A percentile compares a stretch with the other conserved stretches of the same genome.
Conservation (phyloP, 2,329 filamentous ascomycete genomes). For the Talaromyces verruculosus region DNA sequence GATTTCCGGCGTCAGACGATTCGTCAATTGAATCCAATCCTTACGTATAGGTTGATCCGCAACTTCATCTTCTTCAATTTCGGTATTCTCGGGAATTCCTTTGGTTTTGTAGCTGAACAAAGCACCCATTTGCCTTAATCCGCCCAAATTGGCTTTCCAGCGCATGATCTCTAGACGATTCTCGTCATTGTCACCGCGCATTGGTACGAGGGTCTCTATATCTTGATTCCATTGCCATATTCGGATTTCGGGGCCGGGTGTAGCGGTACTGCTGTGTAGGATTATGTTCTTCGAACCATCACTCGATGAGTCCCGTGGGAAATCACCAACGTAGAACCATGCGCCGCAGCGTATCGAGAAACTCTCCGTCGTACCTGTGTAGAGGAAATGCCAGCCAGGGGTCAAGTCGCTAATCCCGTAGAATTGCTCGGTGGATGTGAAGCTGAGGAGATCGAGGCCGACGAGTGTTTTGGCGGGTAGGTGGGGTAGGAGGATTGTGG, state of each 20-base stretch:
- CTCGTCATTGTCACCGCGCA: constrained; percentile 35
- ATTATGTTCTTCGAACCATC: constrained; percentile 1
- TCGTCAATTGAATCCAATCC: constrained; percentile 57
- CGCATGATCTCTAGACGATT: constrained; percentile 51
- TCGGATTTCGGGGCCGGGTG: constrained; percentile 43
- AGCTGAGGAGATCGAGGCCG: constrained; percentile 58
- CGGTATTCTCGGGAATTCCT: constrained; percentile 25
- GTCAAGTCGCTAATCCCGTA: constrained; percentile 61
- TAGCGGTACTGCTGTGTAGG: constrained; percentile 21
- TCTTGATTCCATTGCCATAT: constrained; percentile 57
- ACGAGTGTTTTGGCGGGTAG: constrained; percentile 51
- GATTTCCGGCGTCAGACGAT: constrained; percentile 49
- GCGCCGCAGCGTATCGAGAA: constrained; percentile 62
- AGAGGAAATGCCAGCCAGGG: constrained; percentile 61
- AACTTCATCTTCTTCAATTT: constrained; percentile 43
- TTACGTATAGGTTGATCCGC: constrained; percentile 13
- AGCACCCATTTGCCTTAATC: constrained; percentile 55
- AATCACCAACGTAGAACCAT: constrained; percentile 57
- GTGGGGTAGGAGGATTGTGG: constrained; percentile 45
- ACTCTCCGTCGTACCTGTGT: constrained; percentile 58
- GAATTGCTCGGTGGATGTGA: constrained; percentile 62
- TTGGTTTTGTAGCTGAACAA: constrained; percentile 40
- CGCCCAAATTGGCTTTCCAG: constrained; percentile 57
- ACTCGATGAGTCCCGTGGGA: constrained; percentile 18
- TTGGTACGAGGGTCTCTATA: constrained; percentile 37